A percentile compares a stretch with the other conserved stretches of the same genome.
These are phyloP conservation scores for Thymus quinquecostatus DNA, from an alignment of 257 asterid genomes.

Conservation along the genomic window DNA sequence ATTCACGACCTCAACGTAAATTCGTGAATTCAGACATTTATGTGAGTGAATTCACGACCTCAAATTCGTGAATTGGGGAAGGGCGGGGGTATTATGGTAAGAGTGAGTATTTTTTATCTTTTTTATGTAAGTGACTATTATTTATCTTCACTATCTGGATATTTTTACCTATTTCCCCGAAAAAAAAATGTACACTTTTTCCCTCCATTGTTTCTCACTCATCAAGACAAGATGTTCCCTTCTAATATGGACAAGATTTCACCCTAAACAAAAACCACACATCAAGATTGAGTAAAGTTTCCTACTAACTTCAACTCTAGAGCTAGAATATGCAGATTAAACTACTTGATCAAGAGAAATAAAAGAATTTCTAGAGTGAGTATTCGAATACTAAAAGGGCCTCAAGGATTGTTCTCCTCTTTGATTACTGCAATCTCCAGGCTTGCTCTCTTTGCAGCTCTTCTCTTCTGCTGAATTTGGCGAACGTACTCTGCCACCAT, in stretches of 20 bases:
- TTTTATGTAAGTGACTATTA: too few relatives aligned
- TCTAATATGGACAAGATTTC: conserved; percentile 37
- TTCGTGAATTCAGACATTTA: too few relatives aligned
- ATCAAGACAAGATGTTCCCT: conserved; percentile 12
- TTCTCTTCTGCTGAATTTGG: conserved; percentile 78
- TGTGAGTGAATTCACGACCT: too few relatives aligned
- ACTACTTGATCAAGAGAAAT: conserved; percentile 35
- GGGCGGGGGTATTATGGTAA: too few relatives aligned
- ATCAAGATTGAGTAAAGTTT: conserved; percentile 17
- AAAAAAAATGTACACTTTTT: neutral
- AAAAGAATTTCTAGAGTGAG: conserved; percentile 29
- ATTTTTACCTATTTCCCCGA: too few relatives aligned
- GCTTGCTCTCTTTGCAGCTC: conserved; percentile 52
- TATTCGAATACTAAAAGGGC: conserved; percentile 1
- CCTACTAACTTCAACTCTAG: conserved; percentile 21
- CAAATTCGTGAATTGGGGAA: too few relatives aligned
- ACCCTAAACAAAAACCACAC: conserved; percentile 23
- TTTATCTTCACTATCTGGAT: too few relatives aligned
- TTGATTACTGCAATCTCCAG: conserved; percentile 46
- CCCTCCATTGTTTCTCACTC: conserved; percentile 5
- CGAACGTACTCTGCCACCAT: conserved; percentile 63
- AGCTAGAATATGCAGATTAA: conserved; percentile 26
- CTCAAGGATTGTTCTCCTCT: conserved; percentile 58
- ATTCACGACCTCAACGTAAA: too few relatives aligned
- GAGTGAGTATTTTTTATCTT: too few relatives aligned